Evolutionary conservation across 2,329 filamentous ascomycete species (phyloP).

Genomic region (Sclerotinia trifoliorum): DNA sequence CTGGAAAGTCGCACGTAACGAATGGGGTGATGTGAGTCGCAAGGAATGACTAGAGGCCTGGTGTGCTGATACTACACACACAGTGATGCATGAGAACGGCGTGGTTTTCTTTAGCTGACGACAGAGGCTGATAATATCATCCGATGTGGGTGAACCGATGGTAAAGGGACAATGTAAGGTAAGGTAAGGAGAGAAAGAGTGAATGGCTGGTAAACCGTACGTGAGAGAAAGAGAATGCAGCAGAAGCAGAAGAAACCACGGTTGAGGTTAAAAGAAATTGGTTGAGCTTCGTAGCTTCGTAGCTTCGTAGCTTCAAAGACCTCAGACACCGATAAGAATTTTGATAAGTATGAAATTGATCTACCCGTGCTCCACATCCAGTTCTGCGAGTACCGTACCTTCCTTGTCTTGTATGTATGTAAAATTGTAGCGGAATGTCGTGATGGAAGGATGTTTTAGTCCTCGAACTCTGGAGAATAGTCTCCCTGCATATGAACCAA

Average conservation of each 20-base stretch:
- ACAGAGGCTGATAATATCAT: background rate
- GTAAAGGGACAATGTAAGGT: background rate
- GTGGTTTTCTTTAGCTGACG: background rate
- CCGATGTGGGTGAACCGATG: background rate
- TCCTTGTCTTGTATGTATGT: too few relatives aligned
- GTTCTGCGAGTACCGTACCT: background rate
- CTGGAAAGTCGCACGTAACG: background rate
- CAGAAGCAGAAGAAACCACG: background rate
- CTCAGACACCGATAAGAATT: slow-evolving; percentile 8
- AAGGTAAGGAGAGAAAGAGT: background rate
- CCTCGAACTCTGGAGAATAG: background rate
- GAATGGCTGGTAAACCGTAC: background rate
- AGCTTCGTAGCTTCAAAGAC: background rate
- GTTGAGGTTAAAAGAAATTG: background rate
- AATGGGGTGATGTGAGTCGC: background rate
- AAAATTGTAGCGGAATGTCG: background rate
- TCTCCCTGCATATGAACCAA: background rate
- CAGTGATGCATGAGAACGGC: background rate
- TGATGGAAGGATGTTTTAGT: background rate
- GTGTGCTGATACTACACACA: background rate
- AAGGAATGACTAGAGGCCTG: background rate
- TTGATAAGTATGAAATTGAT: slow-evolving; percentile 5
- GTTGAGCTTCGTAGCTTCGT: too few relatives aligned
- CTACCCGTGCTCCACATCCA: slow-evolving; percentile 5
- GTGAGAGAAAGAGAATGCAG: background rate